Percentiles rank a stretch among this genome's conserved stretches.
Conservation (phyloP, 164 flowering plant species). For the Vitis cinerea region DNA sequence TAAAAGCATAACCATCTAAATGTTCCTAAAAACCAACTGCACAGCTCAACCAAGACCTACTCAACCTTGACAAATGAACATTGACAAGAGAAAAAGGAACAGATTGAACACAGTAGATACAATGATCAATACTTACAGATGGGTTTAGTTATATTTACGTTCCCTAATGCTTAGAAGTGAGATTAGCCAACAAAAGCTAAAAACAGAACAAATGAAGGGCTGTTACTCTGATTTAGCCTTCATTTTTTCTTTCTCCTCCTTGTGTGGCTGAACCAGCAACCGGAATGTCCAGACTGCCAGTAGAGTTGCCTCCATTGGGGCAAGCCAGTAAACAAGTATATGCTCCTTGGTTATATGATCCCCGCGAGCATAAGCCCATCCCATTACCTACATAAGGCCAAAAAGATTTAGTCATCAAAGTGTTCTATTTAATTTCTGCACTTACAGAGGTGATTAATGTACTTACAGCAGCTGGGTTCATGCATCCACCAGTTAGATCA, state of each 20-base stretch:
- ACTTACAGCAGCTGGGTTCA: constrained; percentile 99
- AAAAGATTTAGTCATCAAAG: not conserved
- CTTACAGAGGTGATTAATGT: not conserved
- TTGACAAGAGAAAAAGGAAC: too few relatives aligned
- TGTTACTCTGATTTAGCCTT: constrained; percentile 53
- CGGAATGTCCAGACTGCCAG: constrained; percentile 68
- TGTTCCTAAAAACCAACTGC: too few relatives aligned
- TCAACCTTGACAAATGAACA: too few relatives aligned
- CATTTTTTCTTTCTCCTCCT: constrained; percentile 28
- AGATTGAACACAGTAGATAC: too few relatives aligned
- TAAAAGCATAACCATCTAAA: too few relatives aligned
- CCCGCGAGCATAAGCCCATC: constrained; percentile 90
- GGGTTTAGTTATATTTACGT: not conserved
- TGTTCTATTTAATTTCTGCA: too few relatives aligned
- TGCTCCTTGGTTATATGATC: constrained; percentile 88
- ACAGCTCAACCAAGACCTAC: too few relatives aligned
- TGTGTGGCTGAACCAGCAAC: constrained; percentile 39
- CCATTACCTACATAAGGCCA: constrained; percentile 35
- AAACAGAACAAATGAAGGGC: not conserved
- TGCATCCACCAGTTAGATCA: constrained; percentile 91
- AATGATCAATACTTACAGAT: too few relatives aligned
- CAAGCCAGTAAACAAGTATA: constrained; percentile 91
- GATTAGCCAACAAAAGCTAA: not conserved
- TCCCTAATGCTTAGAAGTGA: not conserved
- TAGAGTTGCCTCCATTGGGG: constrained; percentile 84